Percentiles rank a stretch among this genome's conserved stretches.
Conservation (phyloP, 2,329 filamentous ascomycete genomes). For the Ophiocordyceps robertsii region DNA sequence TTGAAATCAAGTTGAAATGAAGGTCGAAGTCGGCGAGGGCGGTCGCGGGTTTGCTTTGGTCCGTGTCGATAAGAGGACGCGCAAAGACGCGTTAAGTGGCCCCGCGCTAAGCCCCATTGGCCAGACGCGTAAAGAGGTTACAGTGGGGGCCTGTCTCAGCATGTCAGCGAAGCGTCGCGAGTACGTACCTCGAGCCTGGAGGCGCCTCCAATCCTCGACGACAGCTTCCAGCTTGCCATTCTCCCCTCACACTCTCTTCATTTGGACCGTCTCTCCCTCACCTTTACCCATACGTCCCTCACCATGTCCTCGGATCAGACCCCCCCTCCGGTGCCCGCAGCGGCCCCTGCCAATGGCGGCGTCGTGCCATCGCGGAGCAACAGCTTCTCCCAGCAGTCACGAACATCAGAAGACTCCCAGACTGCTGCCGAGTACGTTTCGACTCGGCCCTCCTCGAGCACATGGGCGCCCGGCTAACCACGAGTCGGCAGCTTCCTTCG, state of each 20-base stretch:
- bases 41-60: slow-evolving; percentile 10
- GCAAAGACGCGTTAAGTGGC: slow-evolving; percentile 31
- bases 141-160: too few species aligned
- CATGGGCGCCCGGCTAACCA: background rate
- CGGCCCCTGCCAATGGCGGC: slow-evolving; percentile 10
- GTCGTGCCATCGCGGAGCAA: slow-evolving; percentile 28
- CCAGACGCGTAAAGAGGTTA: slow-evolving; percentile 22
- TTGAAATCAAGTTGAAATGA: slow-evolving; percentile 6
- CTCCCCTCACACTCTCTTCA: background rate
- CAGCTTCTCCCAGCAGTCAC: slow-evolving; percentile 45
- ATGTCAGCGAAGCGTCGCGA: background rate
- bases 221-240: background rate
- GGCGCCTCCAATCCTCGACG: background rate
- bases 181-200: background rate
- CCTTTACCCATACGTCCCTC: background rate
- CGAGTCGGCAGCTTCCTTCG: slow-evolving; percentile 61
- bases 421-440: slow-evolving; percentile 53
- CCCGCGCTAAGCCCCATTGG: slow-evolving; percentile 15
- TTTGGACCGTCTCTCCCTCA: background rate
- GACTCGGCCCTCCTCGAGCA: slow-evolving; percentile 9
- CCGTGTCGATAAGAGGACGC: slow-evolving; percentile 10
- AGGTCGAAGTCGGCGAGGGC: slow-evolving; percentile 2
- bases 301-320: slow-evolving; percentile 24
- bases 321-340: slow-evolving; percentile 11
- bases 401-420: slow-evolving; percentile 49